Base-by-base conservation (phyloP, 305 asterid genomes). In the Stenogyne calaminthoides region DNA sequence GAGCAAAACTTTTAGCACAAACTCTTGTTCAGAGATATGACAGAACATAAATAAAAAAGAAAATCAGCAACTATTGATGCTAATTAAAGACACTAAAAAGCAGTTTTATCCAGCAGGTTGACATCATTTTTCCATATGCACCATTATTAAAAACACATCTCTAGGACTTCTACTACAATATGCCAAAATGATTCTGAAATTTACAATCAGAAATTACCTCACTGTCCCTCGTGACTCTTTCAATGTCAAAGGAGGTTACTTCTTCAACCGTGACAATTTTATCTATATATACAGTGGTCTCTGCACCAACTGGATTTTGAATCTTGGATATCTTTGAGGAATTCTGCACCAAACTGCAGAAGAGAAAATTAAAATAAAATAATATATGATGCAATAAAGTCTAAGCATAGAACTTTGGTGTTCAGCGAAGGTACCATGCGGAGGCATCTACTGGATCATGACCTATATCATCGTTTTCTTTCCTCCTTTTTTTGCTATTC, bases 191-290 rank as follows among this genome's bases (percentile, higher is more conserved):
- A 69, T 8, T n/a, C 19, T 25, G 47, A 27, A 51, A 29, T 37
- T 40, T 47, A 42, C 27, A 64, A 34, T 61, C 15, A 20, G 20
- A 71, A 64, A 65, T 65, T 86, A 88, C 99, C 91, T 84, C 82
- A 75, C 49, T 77, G 51, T 82, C 80, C 60, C 70, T 81, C 0
- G 46, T 22, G 71, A 77, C 86, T 64, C 82, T 79, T 74, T 81
- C 88, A 59, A 83, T 74, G 4, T 75, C 87, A 14, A 85, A 78
- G 32, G 82, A 67, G 18, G 84, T 84, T 58, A 90, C 85, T 86
- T 92, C 96, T 63, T 82, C 83, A 76, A 89, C 69, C 64, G 96
- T 87, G 80, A 89, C 78, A 40, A 88, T 71, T 84, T 92, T 91
- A 71, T 92, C 97, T 3, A 90, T 78, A 72, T 81, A 86, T 40